phyloP scores from a whole-genome alignment of 2,329 filamentous ascomycete genomes.

The Ophiocordyceps camponoti-floridani region DNA sequence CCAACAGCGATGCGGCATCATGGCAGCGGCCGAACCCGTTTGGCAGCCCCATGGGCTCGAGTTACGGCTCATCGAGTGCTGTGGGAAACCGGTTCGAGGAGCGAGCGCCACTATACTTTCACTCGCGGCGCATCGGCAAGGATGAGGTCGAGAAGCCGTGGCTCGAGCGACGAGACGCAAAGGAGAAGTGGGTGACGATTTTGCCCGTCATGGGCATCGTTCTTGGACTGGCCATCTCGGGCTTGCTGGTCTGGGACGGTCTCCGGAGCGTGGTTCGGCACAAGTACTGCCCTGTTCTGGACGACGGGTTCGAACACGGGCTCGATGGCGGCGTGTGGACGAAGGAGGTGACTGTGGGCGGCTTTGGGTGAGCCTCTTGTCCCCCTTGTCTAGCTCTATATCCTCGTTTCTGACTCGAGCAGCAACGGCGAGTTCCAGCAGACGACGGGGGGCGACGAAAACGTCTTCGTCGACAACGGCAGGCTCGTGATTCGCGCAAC shows the following conservation, averaged over 20 bases:
- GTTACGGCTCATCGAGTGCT: conserved; percentile 25
- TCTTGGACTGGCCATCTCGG: conserved; percentile 49
- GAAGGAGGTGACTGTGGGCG: conserved; percentile 57
- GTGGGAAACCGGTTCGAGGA: conserved; percentile 17
- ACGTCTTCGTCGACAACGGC: conserved; percentile 54
- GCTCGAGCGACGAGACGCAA: conserved; percentile 53
- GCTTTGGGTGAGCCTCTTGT: conserved; percentile 44
- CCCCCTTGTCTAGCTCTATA: too few species aligned
- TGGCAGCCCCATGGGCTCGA: conserved; percentile 25
- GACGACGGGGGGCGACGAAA: conserved; percentile 55
- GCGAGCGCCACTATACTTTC: conserved; percentile 42
- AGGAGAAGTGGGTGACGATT: conserved; percentile 76
- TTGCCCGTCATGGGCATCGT: conserved; percentile 56
- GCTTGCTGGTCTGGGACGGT: conserved; percentile 60
- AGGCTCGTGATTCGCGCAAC: conserved; percentile 61
- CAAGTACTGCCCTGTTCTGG: conserved; percentile 51
- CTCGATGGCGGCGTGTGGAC: conserved; percentile 48
- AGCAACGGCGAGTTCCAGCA: conserved; percentile 70
- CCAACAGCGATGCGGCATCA: conserved; percentile 17
- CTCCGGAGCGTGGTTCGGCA: conserved; percentile 53
- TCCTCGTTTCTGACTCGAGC: not conserved
- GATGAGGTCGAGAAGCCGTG: conserved; percentile 62
- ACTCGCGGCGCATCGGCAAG: conserved; percentile 54
- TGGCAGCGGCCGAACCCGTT: conserved; percentile 26
- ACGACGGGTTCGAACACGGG: conserved; percentile 44